Evolutionary conservation across 345 rosid genomes (phyloP).

Genomic region (Limnanthes douglasii): DNA sequence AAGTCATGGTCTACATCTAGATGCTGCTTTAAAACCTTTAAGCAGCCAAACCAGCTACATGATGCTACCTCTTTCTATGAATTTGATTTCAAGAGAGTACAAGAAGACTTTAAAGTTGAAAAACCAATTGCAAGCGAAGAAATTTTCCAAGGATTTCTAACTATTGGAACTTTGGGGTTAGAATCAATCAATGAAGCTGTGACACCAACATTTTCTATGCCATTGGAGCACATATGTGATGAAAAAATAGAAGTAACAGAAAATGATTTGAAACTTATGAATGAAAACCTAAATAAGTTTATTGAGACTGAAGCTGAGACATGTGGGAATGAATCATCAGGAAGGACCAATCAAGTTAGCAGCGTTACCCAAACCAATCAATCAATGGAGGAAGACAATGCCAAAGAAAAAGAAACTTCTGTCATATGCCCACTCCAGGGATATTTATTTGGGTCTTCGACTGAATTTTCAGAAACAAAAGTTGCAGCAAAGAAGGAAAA

Average conservation of each 20-base stretch:
- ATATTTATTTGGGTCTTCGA: conserved; percentile 57
- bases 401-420: conserved; percentile 28
- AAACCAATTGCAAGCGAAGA: conserved; percentile 24
- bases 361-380: conserved; percentile 35
- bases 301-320: conserved; percentile 73
- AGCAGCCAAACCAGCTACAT: conserved; percentile 19
- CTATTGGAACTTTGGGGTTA: conserved; percentile 84
- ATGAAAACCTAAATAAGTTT: conserved; percentile 52
- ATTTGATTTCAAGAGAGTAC: conserved; percentile 11
- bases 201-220: conserved; percentile 56
- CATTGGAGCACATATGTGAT: conserved; percentile 25
- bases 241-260: conserved; percentile 37
- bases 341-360: conserved; percentile 54
- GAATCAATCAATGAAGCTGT: conserved; percentile 35
- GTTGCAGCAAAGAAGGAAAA: conserved; percentile 37
- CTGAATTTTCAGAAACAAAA: conserved; percentile 38
- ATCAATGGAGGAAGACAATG: conserved; percentile 24
- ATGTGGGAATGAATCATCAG: conserved; percentile 40
- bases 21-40: conserved; percentile 17
- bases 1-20: conserved; percentile 25
- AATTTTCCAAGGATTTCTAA: conserved; percentile 63
- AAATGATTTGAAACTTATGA: conserved; percentile 49
- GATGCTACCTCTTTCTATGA: conserved; percentile 23
- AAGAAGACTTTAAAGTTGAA: conserved; percentile 17
- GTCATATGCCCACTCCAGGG: conserved; percentile 60